phyloP scores from a whole-genome alignment of 768 basidiomycete species.

The Amanita molliuscula region DNA sequence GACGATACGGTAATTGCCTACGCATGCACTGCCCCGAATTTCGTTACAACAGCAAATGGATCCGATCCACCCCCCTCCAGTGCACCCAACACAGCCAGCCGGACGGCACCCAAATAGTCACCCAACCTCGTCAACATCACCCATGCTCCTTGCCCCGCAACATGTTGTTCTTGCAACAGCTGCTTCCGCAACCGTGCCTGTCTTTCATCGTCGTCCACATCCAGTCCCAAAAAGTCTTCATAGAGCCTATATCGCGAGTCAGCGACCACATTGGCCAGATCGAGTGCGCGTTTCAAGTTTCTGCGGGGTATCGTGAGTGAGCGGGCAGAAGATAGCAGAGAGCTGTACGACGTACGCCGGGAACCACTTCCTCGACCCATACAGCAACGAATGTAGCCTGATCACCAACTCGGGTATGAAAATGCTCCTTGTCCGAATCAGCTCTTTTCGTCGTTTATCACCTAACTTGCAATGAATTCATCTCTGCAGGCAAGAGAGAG shows the following conservation, averaged over 20 bases:
- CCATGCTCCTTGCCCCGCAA: neutral
- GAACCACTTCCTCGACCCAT: constrained; percentile 49
- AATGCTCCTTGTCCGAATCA: constrained; percentile 76
- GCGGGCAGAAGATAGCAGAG: neutral
- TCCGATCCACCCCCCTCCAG: constrained; percentile 71
- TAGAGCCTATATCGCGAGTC: constrained; percentile 82
- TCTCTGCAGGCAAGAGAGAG: neutral
- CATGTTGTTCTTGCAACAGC: neutral
- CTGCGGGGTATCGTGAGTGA: constrained; percentile 24
- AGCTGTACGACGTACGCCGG: constrained; percentile 44
- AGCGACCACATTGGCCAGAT: constrained; percentile 77
- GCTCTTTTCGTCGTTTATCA: constrained; percentile 51
- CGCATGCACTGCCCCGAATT: neutral
- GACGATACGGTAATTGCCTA: too few species aligned
- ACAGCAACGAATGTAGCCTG: constrained; percentile 67
- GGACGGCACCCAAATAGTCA: constrained; percentile 67
- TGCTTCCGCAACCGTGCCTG: neutral
- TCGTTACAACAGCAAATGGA: constrained; percentile 45
- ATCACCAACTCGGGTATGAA: constrained; percentile 87
- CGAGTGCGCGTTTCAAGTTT: constrained; percentile 64
- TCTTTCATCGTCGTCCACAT: constrained; percentile 10
- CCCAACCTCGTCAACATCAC: constrained; percentile 29
- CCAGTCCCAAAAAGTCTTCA: constrained; percentile 66
- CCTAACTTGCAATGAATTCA: constrained; percentile 17
- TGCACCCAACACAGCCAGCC: constrained; percentile 60